Base-by-base conservation (phyloP, 2,329 filamentous ascomycete species). In the Ophiostoma sp. region DNA sequence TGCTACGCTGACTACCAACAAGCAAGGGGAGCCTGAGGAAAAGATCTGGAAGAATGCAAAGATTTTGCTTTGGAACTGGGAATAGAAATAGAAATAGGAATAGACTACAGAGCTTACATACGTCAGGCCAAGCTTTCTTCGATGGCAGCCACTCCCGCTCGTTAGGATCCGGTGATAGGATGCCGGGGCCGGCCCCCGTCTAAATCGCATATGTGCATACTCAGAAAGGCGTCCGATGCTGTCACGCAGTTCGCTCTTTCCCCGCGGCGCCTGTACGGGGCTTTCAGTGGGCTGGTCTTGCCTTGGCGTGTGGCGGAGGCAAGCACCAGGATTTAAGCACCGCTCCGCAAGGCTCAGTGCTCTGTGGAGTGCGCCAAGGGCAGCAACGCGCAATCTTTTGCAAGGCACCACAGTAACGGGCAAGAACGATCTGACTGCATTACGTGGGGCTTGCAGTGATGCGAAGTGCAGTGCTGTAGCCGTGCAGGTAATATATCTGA, bases 181-280 rank as follows among this genome's bases (percentile, higher is more conserved):
- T 45, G n/a, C 36, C 15, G 61, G 22, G 36, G 31, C 33, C 33
- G n/a, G 12, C n/a, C 17, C 36, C 22, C n/a, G n/a, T 19, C 28
- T 12, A 45, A 11, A 66, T 66, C 61, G 61, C 61, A 45, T 66
- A 66, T 22, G 15, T 66, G 61, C 61, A 66, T 66, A 66, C 57
- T 8, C 39, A 12, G 11, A 36, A 36, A 36, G 33, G 33, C 3
- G 33, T 36, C 3, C 33, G 33, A 4, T 36, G 33, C 8, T 8
- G 33, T 17, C 17, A 7, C 12, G 11, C 55, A 9, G 4, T 17
- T 66, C 11, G 8, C 59, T 12, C 36, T 64, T 45, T 45, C 61
- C 55, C 36, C 61, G 22, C 57, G 36, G 11, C n/a, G 36, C 36
- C 36, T 42, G 2, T 39, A n/a, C 17, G 33, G 25, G 8, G 59